These are phyloP conservation scores for Conticribra weissflogii DNA, from an alignment of 108 stramenopile species.

Conservation along the genomic window DNA sequence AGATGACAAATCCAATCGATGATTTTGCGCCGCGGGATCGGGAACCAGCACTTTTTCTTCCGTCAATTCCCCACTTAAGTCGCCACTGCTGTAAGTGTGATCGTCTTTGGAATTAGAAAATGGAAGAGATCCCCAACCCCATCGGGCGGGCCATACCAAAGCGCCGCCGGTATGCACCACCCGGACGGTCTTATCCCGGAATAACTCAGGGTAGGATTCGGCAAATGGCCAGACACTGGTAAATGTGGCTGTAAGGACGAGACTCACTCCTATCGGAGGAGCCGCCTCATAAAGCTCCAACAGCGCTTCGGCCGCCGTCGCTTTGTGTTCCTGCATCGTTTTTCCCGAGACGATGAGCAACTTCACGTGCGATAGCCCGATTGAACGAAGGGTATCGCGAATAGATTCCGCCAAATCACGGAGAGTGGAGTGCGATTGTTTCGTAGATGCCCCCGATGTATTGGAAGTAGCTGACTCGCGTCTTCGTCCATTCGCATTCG, in stretches of 20 bases:
- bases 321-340: slow-evolving; percentile 36
- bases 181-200: slow-evolving; percentile 51
- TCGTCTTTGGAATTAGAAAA: slow-evolving; percentile 1
- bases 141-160: slow-evolving; percentile 41
- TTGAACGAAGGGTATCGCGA: slow-evolving; percentile 33
- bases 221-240: slow-evolving; percentile 47
- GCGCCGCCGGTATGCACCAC: slow-evolving; percentile 55
- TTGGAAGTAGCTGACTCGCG: background rate
- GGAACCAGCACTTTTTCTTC: slow-evolving; percentile 47
- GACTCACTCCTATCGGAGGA: slow-evolving; percentile 47
- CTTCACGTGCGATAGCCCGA: slow-evolving; percentile 47
- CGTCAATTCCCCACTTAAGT: slow-evolving; percentile 4
- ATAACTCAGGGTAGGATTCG: slow-evolving; percentile 39
- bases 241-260: slow-evolving; percentile 48
- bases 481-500: background rate
- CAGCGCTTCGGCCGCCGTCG: slow-evolving; percentile 30
- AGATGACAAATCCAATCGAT: slow-evolving; percentile 40
- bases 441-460: background rate
- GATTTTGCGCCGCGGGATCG: slow-evolving; percentile 51
- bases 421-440: slow-evolving; percentile 33
- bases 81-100: slow-evolving; percentile 6
- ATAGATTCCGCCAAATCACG: slow-evolving; percentile 33
- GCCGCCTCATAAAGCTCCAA: slow-evolving; percentile 38
- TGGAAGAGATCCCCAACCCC: slow-evolving; percentile 33
- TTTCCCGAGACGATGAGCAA: slow-evolving; percentile 38